Conservation (phyloP, 768 basidiomycete genomes). For the Hygrocybe coccinea region DNA sequence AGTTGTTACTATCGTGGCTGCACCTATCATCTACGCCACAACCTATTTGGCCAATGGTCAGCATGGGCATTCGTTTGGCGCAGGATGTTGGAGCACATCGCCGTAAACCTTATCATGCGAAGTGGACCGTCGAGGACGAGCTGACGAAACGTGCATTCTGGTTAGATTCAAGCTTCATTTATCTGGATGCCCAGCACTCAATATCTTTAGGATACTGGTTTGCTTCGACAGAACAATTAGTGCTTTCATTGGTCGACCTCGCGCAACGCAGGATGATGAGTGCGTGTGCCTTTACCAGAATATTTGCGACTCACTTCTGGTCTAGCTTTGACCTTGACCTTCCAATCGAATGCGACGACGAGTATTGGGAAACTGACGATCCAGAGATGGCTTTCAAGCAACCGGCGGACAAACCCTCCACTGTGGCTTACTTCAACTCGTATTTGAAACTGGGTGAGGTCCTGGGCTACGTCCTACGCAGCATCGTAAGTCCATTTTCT, state of each 20-base stretch:
- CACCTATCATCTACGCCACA: conserved; percentile 48
- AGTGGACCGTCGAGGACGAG: conserved; percentile 55
- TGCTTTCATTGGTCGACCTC: conserved; percentile 57
- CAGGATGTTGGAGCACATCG: conserved; percentile 74
- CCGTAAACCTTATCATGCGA: conserved; percentile 28
- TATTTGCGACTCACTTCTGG: neutral
- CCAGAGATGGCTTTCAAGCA: conserved; percentile 59
- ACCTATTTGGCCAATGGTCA: conserved; percentile 58
- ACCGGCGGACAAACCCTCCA: conserved; percentile 52
- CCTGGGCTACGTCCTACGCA: conserved; percentile 52
- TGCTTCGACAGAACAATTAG: conserved; percentile 45
- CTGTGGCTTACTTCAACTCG: conserved; percentile 52
- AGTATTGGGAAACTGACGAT: conserved; percentile 63
- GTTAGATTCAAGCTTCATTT: conserved; percentile 25
- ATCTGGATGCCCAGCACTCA: neutral
- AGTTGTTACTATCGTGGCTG: conserved; percentile 48
- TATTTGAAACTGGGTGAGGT: conserved; percentile 57
- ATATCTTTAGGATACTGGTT: conserved; percentile 44
- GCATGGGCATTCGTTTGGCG: conserved; percentile 60
- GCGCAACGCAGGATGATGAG: conserved; percentile 73
- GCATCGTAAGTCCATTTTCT: conserved; percentile 45
- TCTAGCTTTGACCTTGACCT: conserved; percentile 67
- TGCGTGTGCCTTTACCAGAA: conserved; percentile 20
- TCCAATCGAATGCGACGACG: conserved; percentile 58
- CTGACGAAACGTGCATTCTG: conserved; percentile 71